A percentile compares a stretch with the other conserved stretches of the same genome.
Conservation (phyloP, 2,329 filamentous ascomycete species). For the Cercospora brassicicola region DNA sequence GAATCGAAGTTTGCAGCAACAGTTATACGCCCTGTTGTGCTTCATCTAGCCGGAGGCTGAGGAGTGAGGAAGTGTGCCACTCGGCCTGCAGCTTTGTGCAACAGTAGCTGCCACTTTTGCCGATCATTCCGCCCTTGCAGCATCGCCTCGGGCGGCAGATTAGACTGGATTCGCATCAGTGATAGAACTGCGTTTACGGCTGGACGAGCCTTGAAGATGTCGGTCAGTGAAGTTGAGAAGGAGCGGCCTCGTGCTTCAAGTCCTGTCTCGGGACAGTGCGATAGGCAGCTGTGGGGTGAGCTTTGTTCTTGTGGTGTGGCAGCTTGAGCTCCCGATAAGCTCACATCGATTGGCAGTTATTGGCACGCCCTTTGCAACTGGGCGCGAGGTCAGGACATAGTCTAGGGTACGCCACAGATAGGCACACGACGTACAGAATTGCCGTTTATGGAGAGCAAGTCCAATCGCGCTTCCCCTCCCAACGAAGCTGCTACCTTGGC, state of each 20-base stretch:
- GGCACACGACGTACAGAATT: conserved; percentile 1
- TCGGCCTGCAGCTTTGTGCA: background rate
- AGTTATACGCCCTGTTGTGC: background rate
- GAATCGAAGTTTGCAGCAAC: background rate
- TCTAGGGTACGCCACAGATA: background rate
- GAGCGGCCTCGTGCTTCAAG: background rate
- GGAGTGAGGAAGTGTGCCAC: background rate
- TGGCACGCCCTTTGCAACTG: background rate
- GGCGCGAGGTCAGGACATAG: background rate
- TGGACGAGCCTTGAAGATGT: background rate
- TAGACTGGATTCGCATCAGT: no score
- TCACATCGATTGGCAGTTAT: background rate
- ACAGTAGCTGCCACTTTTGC: background rate
- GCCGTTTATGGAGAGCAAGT: background rate
- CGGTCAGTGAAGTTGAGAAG: background rate
- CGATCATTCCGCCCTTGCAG: background rate
- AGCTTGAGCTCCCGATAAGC: background rate
- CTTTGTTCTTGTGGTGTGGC: background rate
- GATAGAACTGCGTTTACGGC: background rate
- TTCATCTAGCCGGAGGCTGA: background rate
- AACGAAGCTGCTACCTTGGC: background rate
- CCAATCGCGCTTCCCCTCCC: background rate
- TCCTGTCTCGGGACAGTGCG: background rate
- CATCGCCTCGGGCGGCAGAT: background rate
- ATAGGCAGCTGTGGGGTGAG: background rate